These are phyloP conservation scores for Aristolochia californica DNA, from an alignment of 164 flowering plant genomes.

Conservation along the genomic window DNA sequence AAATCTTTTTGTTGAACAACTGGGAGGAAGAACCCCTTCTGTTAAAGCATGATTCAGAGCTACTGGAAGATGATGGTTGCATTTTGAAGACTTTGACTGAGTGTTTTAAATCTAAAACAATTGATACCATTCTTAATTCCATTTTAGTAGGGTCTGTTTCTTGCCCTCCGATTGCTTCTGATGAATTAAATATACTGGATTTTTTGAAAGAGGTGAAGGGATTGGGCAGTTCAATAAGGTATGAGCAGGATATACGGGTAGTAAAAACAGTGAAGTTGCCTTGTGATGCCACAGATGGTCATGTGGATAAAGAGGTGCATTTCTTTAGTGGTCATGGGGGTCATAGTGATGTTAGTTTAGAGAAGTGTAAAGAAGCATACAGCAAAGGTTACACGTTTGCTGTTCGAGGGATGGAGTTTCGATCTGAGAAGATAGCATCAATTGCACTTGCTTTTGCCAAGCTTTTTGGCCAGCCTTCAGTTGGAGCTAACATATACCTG, in stretches of 20 bases:
- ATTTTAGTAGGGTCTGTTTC: conserved; percentile 39
- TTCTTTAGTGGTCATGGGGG: conserved; percentile 20
- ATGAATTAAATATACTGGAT: conserved; percentile 46
- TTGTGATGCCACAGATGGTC: conserved; percentile 1
- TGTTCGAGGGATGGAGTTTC: conserved; percentile 71
- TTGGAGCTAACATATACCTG: conserved; percentile 63
- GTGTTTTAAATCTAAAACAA: conserved; percentile 14
- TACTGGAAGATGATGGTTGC: conserved; percentile 11
- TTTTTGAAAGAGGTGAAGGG: conserved; percentile 39
- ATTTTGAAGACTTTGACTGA: conserved; percentile 25
- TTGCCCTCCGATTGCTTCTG: conserved; percentile 58
- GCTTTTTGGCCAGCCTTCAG: conserved; percentile 75
- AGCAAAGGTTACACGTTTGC: conserved; percentile 62
- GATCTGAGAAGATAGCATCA: conserved; percentile 38
- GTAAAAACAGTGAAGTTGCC: conserved; percentile 29
- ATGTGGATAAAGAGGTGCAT: conserved; percentile 36
- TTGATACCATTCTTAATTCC: conserved; percentile 26
- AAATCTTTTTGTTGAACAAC: conserved; percentile 29
- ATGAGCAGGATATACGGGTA: conserved; percentile 61
- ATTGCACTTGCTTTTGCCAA: conserved; percentile 46
- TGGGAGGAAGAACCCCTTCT: conserved; percentile 59
- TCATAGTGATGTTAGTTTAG: conserved; percentile 13
- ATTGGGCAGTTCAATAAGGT: conserved; percentile 44
- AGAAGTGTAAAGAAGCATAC: conserved; percentile 43
- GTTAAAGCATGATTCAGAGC: conserved; percentile 13